phyloP scores from a whole-genome alignment of 768 basidiomycete genomes.

The Mycena vitilis region DNA sequence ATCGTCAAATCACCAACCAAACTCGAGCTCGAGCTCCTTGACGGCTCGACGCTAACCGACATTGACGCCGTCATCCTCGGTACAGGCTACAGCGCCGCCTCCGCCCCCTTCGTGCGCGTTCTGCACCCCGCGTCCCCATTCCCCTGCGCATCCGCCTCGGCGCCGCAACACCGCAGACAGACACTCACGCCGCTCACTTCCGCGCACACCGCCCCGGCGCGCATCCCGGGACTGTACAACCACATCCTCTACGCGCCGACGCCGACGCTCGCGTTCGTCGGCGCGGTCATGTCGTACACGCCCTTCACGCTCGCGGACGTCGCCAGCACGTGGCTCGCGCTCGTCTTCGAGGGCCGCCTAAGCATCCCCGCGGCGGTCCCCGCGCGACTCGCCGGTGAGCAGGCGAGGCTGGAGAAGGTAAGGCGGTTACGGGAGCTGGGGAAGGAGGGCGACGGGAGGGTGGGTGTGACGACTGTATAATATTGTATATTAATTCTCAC shows the following conservation, averaged over 20 bases:
- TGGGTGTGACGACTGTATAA: too few relatives aligned
- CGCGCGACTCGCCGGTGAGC: conserved; percentile 41
- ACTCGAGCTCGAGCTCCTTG: conserved; percentile 36
- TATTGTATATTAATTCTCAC: too few relatives aligned
- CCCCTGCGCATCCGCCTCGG: too few relatives aligned
- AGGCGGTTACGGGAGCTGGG: too few relatives aligned
- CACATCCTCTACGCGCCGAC: conserved; percentile 47
- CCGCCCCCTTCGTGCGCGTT: conserved; percentile 41
- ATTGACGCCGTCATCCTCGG: conserved; percentile 47
- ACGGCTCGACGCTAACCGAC: conserved; percentile 38
- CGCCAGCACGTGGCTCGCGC: conserved; percentile 48
- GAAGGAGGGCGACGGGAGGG: too few relatives aligned
- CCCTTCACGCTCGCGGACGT: conserved; percentile 49
- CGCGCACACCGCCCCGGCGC: conserved; percentile 24
- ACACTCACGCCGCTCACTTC: conserved; percentile 38
- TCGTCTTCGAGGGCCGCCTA: conserved; percentile 41
- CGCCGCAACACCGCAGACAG: too few relatives aligned
- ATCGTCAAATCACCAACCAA: neutral
- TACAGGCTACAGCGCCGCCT: conserved; percentile 47
- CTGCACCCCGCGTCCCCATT: conserved; percentile 12
- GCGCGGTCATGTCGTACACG: conserved; percentile 43
- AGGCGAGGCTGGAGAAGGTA: conserved; percentile 31
- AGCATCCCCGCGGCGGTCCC: conserved; percentile 32
- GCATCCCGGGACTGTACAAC: conserved; percentile 44
- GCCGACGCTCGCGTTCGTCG: conserved; percentile 45